Base-by-base conservation (phyloP, 306 rosid species). In the Canavalia gladiata region DNA sequence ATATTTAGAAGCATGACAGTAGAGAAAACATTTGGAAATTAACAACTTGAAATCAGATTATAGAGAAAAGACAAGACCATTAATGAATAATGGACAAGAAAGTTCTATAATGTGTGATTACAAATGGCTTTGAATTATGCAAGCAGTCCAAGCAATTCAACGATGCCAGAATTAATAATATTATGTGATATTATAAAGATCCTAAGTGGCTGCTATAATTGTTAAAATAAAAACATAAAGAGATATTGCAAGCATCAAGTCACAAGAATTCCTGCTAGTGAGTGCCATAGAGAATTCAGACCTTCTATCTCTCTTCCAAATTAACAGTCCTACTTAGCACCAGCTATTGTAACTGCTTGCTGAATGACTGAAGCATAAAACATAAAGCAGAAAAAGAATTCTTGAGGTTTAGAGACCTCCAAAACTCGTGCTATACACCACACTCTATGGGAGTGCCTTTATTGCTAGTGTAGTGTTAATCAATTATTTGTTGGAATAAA, bases 241-340 rank as follows among this genome's bases (percentile, higher is more conserved):
- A 67, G 39, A 68, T 45, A 54, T 29, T 47, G 28, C n/a, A 13
- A 28, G 74, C 42, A 47, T 9, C 42, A 68, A 68, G 74, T 68
- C 74, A 68, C 7, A 2, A 3, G 34, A 66, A 66, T 66, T 66
- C 51, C 52, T n/a, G 43, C 25, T 18, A 18, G 25, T 18, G 25
- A 18, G 25, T 18, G 25, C 25, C 25, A 18, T 18, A 18, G 25
- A 18, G 25, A 18, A 18, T 54, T 37, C 54, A 72, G 65, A 72
- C 34, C 77, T 62, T 63, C 10, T 10, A 5, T 63, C 35, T 49
- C 42, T 7, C 28, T 18, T 66, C 62, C 50, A 76, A 49, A 63
- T 46, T 76, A 47, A 62, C 52, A 60, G 46, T 18, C 54, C 72
- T 76, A 60, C 62, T 31, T 35, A 45, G 72, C 28, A 76, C 29